Evolutionary conservation across 345 rosid genomes (phyloP).

Genomic region (Salix arbutifolia): DNA sequence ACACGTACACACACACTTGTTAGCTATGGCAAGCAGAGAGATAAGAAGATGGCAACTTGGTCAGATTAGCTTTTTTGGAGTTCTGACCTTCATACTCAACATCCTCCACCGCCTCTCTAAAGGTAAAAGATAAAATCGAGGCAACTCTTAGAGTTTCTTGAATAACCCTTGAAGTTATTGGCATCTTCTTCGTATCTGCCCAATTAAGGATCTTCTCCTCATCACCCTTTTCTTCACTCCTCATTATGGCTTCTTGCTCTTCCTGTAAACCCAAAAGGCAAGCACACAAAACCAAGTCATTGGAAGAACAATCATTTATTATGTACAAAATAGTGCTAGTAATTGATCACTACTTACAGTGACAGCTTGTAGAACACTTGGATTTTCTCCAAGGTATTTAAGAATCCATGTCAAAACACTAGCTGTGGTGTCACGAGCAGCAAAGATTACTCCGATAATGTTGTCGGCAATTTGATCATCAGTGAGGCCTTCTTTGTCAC

Average conservation of each 20-base stretch:
- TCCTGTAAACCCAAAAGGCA: constrained; percentile 35
- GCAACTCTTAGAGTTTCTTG: constrained; percentile 83
- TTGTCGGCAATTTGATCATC: constrained; percentile 86
- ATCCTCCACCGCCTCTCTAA: constrained; percentile 89
- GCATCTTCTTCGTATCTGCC: constrained; percentile 77
- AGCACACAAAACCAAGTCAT: constrained; percentile 9
- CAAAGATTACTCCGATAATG: constrained; percentile 82
- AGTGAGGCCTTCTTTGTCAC: constrained; percentile 54
- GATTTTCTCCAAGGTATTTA: constrained; percentile 74
- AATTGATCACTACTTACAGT: constrained; percentile 41
- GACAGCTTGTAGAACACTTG: constrained; percentile 62
- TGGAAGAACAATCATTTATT: neutral
- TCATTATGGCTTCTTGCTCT: constrained; percentile 61
- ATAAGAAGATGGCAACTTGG: too few species aligned
- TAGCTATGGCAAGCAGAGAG: neutral
- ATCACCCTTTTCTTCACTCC: constrained; percentile 31
- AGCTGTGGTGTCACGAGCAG: constrained; percentile 88
- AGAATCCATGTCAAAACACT: constrained; percentile 81
- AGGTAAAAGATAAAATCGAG: constrained; percentile 79
- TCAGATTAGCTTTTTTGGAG: too few species aligned
- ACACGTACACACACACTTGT: neutral
- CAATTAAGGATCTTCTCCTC: constrained; percentile 44
- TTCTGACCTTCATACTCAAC: constrained; percentile 71
- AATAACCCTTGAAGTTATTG: constrained; percentile 66
- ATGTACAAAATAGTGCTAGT: neutral